These are phyloP conservation scores for Sporothrix curviconia DNA, from an alignment of 2,329 filamentous ascomycete genomes.

Conservation along the genomic window DNA sequence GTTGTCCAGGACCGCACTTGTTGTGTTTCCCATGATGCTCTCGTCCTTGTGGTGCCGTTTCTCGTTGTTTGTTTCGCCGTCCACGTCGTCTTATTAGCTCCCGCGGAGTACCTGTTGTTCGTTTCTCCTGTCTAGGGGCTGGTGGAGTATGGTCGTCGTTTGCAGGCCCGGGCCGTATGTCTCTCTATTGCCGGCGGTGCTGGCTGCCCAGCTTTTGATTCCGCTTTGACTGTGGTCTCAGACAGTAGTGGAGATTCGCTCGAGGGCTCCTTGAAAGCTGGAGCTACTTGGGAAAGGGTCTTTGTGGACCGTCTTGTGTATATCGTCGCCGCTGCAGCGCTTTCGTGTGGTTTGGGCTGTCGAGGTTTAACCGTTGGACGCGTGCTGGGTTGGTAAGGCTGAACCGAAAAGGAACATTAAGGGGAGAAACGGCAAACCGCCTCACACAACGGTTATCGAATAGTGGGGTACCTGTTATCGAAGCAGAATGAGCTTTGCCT, in stretches of 20 bases:
- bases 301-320: not conserved
- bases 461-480: slow-evolving; percentile 6
- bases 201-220: slow-evolving; percentile 2
- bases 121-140: not conserved
- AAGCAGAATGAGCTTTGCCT: not conserved
- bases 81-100: not conserved
- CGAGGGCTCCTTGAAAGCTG: too few relatives aligned
- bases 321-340: not conserved
- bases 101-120: too few relatives aligned
- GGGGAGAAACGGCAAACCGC: not conserved
- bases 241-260: too few relatives aligned
- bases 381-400: slow-evolving; percentile 12
- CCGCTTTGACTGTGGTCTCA: not conserved
- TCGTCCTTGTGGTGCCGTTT: not conserved
- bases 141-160: not conserved
- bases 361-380: not conserved
- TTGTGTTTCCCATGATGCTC: slow-evolving; percentile 58
- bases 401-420: not conserved
- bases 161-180: not conserved
- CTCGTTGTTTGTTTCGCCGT: not conserved
- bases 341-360: not conserved
- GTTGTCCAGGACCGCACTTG: slow-evolving; percentile 76
- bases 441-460: not conserved
- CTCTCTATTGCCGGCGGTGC: not conserved
- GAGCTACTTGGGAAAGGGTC: too few relatives aligned